phyloP scores from a whole-genome alignment of 352 stramenopile species.

The Halophytophthora polymorphica region DNA sequence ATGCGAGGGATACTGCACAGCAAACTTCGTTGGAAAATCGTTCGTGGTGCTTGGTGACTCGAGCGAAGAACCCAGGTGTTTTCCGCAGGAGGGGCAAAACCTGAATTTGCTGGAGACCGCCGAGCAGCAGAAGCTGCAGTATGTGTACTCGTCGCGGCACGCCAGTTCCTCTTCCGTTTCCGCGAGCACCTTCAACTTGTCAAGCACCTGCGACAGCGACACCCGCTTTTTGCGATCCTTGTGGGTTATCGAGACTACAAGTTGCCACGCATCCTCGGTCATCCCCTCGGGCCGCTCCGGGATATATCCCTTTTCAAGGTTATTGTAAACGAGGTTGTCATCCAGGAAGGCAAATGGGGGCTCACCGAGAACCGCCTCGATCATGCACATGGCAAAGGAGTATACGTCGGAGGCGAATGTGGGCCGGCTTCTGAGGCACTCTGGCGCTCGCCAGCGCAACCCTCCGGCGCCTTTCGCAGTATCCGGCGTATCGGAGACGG shows the following conservation, averaged over 20 bases:
- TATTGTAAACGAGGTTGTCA: slow-evolving; percentile 6
- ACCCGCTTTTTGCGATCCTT: background rate
- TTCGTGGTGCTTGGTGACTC: too few species aligned
- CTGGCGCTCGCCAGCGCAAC: slow-evolving; percentile 25
- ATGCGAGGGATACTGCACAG: too few species aligned
- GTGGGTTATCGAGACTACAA: slow-evolving; percentile 9
- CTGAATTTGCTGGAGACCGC: background rate
- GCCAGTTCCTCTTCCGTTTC: background rate
- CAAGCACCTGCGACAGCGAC: background rate
- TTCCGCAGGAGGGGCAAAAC: too few species aligned
- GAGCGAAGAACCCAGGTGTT: too few species aligned
- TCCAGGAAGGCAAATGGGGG: slow-evolving; percentile 17
- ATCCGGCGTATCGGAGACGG: background rate
- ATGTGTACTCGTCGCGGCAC: background rate
- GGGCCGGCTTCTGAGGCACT: slow-evolving; percentile 26
- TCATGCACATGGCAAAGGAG: slow-evolving; percentile 30
- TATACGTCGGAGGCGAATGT: slow-evolving; percentile 32
- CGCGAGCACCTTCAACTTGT: slow-evolving; percentile 1
- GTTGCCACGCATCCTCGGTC: slow-evolving; percentile 7
- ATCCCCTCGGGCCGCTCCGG: slow-evolving; percentile 4
- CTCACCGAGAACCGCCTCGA: slow-evolving; percentile 22
- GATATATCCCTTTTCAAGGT: slow-evolving; percentile 3
- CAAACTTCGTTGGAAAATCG: too few species aligned
- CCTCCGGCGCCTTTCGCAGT: too few species aligned
- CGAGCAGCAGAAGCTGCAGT: background rate